Evolutionary conservation across 148 eudicot species (phyloP), one percentile per base, ranked within the genome.

Genomic region (Salicornia ramosissima): DNA sequence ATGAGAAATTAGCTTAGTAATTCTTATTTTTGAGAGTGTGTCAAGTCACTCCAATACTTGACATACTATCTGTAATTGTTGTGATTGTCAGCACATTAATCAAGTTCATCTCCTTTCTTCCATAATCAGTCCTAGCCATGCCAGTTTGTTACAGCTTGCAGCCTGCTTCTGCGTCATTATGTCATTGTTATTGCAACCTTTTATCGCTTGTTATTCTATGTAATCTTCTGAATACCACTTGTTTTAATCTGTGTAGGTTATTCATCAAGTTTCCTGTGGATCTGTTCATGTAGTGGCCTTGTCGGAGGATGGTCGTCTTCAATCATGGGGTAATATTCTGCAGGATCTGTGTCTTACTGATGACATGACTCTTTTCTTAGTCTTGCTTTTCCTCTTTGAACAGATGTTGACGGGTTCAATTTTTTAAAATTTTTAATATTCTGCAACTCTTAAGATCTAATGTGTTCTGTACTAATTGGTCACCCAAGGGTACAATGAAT

Each of bases 201-300:
- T 11, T 7, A 15, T 33, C 40, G 29, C 52, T 60, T 31, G 67
- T 33, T 28, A 39, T 16, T 26, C 19, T 11, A 10, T 75, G 31
- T 13, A 5, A n/a, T 70, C 31, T 50, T 39, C 36, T n/a, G 25
- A 64, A 11, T 65, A 66, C 22, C n/a, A 7, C n/a, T 58, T 15
- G 24, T 25, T 45, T 25, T 29, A 67, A 52, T 59, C 2, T 3
- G 29, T 33, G 45, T 81, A 95, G 97, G 78, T 83, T 64, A 83
- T 95, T 69, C 80, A 83, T 43, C 97, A 91, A 85, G 97, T 93
- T 72, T 86, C 97, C 61, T 93, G 98, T 82, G 98, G 98, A 74
- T 86, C 90, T 74, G 98, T 85, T 6, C 94, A 91, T 77, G 90
- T 78, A 24, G 79, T 88, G 77, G 90, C 89, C 57, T 79, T 91